Evolutionary conservation across 2,329 filamentous ascomycete genomes (phyloP), one percentile per base, ranked within the genome.

Genomic region (Phialemonium atrogriseum): DNA sequence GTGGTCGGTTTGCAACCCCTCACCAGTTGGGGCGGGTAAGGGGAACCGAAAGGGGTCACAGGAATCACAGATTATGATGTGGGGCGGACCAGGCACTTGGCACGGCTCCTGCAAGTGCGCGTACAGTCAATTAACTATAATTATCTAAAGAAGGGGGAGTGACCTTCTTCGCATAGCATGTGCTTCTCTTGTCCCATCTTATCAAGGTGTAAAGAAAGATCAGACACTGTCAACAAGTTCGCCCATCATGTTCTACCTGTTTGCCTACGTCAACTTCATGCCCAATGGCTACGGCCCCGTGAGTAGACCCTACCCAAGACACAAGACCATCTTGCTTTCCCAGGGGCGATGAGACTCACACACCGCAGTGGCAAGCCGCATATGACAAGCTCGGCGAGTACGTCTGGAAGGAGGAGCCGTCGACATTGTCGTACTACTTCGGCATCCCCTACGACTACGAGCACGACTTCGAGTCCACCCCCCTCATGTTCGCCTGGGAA

Each of bases 341-440:
- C 18, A 25, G 12, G 12, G 12, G n/a, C 13, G 21, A 33, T 33
- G 17, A 29, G 8, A 22, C 20, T 22, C 11, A 22, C 23, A 24
- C 14, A 7, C 10, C 11, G 16, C 29, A 60, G 55, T 61, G 58
- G 58, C 56, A 61, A 54, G 42, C 50, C 8, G 56, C 55, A 7
- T 62, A 59, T 39, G 54, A 60, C 35, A 47, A 51, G 15, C 55
- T 60, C 16, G 56, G 50, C 19, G 38, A 42, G 18, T 52, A 61
- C 28, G 56, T 60, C 37, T 49, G 33, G 36, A 37, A 32, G 30
- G 41, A 49, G 6, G 55, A 60, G 38, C 49, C 47, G 24, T 54
- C 51, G 9, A 60, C 56, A 1, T 45, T 54, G 39, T 52, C 58
- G 2, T 63, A 62, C 45, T 62, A 62, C 47, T 62, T 64, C 39